Evolutionary conservation across 768 basidiomycete genomes (phyloP), one percentile per base, ranked within the genome.

Genomic region (Tephrocybe sp.): DNA sequence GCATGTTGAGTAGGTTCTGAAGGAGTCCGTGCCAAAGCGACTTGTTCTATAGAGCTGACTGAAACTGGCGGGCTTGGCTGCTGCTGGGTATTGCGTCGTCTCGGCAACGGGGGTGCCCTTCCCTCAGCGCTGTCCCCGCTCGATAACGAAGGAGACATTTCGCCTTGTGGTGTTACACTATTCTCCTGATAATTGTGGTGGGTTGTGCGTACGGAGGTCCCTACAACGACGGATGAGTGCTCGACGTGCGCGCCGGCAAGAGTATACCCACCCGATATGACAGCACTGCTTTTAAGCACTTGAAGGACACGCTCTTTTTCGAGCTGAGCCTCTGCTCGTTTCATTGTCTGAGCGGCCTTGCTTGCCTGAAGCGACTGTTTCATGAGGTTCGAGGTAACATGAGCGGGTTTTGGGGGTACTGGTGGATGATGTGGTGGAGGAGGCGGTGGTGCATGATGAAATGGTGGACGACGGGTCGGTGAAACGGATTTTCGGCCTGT

Each of bases 291-390:
- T 65, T 85, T 86, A 26, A 91, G 71, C 9, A 91, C 82, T 63
- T 84, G 80, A 52, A 89, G 69, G 16, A 89, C 78, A 9, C 88
- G 73, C 60, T 86, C 84, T 55, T 80, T 79, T 63, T 87, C 86
- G 15, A 88, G 71, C 53, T 79, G 74, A 34, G 80, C 80, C 58
- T 89, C 84, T 0, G 80, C 83, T 40, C 79, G 78, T 65, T 89
- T 87, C 66, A 88, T 71, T 4, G 76, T 77, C 63, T 87, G 83
- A 1, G 80, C 89, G 0, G 80, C 78, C 59, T 87, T 87, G 49
- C 79, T 83, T 5, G 89, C 89, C 44, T 86, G 82, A 1, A 92
- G 69, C 18, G 81, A 83, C 64, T 90, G 87, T 51, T 78, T 78
- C 69, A 88, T 88, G n/a, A 88, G 68, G 0, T 77, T 74, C 9